A percentile compares a stretch with the other conserved stretches of the same genome.
phyloP scores from a whole-genome alignment of 768 basidiomycete genomes.

The Xanthoconium stramineum region DNA sequence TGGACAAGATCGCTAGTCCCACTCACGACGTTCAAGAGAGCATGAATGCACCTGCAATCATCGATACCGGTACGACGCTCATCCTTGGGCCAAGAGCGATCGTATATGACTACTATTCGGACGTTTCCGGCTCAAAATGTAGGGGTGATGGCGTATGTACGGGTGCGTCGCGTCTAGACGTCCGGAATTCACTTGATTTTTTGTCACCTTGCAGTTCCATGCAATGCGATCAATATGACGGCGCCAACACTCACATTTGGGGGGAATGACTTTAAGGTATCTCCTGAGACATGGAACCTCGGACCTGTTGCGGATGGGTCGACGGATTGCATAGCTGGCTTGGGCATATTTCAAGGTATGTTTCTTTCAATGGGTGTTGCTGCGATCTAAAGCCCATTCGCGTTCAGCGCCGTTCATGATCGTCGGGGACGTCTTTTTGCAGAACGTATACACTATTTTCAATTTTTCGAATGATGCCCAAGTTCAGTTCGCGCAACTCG shows the following conservation, averaged over 20 bases:
- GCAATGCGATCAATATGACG: constrained; percentile 15
- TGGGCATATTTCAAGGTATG: constrained; percentile 17
- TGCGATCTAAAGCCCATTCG: neutral
- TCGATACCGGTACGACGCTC: constrained; percentile 33
- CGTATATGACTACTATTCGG: constrained; percentile 24
- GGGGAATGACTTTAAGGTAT: constrained; percentile 32
- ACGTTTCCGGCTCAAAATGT: constrained; percentile 22
- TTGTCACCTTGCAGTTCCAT: constrained; percentile 16
- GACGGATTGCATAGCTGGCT: constrained; percentile 31
- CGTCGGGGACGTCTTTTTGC: constrained; percentile 30
- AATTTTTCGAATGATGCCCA: constrained; percentile 23
- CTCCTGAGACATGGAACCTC: constrained; percentile 35
- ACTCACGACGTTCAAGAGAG: neutral
- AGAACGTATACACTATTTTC: constrained; percentile 24
- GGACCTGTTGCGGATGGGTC: constrained; percentile 25
- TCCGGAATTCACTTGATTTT: neutral
- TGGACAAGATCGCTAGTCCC: constrained; percentile 10
- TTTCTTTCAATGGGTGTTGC: neutral
- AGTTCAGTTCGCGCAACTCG: constrained; percentile 37
- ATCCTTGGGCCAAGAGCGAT: constrained; percentile 12
- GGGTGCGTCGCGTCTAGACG: constrained; percentile 8
- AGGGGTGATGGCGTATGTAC: constrained; percentile 29
- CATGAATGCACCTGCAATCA: constrained; percentile 19
- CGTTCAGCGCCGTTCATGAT: constrained; percentile 17
- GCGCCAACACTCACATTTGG: constrained; percentile 32